A percentile compares a stretch with the other conserved stretches of the same genome.
Conservation (phyloP, 164 flowering plant species). For the Liriodendron chinense region DNA sequence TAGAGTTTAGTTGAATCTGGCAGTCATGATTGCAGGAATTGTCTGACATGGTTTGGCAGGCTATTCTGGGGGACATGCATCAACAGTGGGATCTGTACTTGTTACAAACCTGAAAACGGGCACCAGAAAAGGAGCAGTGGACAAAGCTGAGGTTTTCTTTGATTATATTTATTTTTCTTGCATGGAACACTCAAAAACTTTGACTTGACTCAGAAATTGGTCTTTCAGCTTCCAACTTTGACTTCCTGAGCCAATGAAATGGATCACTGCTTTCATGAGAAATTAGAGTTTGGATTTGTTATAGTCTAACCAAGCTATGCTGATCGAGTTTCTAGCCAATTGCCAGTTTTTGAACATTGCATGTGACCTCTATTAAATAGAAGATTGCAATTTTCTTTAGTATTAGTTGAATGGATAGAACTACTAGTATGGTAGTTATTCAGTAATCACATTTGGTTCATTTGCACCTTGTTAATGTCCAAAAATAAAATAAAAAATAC, state of each 20-base stretch:
- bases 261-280: background rate
- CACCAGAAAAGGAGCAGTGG: slow-evolving; percentile 67
- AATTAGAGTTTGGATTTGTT: background rate
- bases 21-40: background rate
- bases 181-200: background rate
- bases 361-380: background rate
- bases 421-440: background rate
- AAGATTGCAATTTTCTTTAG: background rate
- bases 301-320: background rate
- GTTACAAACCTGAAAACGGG: slow-evolving; percentile 80
- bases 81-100: slow-evolving; percentile 78
- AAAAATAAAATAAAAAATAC: background rate
- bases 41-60: slow-evolving; percentile 35
- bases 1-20: slow-evolving; percentile 4
- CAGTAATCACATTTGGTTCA: background rate
- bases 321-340: background rate
- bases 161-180: background rate
- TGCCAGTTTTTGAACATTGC: background rate
- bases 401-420: background rate
- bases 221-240: background rate
- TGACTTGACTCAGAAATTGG: background rate
- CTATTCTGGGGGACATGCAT: slow-evolving; percentile 74
- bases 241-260: background rate
- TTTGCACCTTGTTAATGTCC: background rate
- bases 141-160: slow-evolving; percentile 75